Evolutionary conservation across 371 early-diverging fungal species (phyloP), one percentile per base, ranked within the genome.

Genomic region (Mucor saturninus): DNA sequence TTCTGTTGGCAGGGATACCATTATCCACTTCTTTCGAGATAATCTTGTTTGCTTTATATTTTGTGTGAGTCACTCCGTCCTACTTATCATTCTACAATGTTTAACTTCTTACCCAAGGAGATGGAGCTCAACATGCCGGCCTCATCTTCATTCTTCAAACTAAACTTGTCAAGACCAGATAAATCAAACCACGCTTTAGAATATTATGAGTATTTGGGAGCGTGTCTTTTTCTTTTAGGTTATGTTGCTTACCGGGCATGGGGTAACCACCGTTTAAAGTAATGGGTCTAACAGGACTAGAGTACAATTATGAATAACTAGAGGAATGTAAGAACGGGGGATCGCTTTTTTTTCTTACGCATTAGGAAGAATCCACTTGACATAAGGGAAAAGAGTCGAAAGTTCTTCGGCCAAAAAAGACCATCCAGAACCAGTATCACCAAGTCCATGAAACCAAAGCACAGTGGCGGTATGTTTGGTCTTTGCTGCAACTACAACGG

Each of bases 1-100:
- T 97, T 14, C 96, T 82, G 49, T 90, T 80, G 14, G 93, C 76
- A 1, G 94, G 87, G 57, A 95, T 95, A 14, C 94, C 93, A 35
- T 63, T 67, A 43, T 91, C 90, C 8, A 95, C 79, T 73, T 98
- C 97, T 10, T 85, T 72, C 3, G 86, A 83, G 32, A 98, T 82
- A 51, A 95, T 72, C 39, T 80, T 64, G 68, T 85, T 86, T 58
- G 95, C 8, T 43, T 57, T 51, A 21, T 21, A 21, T 35, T 35
- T 40, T 21, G 10, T 29, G 2, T 60, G 21, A 21, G 21, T 21
- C 21, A 21, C 21, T 21, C 21, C 21, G 21, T 21, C 21, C 21
- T 21, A 21, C 21, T 21, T 21, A 21, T 21, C 21, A 0, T 21
- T 21, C 21, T 21, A 0, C 21, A 21, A 21, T 21, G 1, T 21